Base-by-base conservation (phyloP, 306 rosid genomes). In the Chamaecrista fasciculata region DNA sequence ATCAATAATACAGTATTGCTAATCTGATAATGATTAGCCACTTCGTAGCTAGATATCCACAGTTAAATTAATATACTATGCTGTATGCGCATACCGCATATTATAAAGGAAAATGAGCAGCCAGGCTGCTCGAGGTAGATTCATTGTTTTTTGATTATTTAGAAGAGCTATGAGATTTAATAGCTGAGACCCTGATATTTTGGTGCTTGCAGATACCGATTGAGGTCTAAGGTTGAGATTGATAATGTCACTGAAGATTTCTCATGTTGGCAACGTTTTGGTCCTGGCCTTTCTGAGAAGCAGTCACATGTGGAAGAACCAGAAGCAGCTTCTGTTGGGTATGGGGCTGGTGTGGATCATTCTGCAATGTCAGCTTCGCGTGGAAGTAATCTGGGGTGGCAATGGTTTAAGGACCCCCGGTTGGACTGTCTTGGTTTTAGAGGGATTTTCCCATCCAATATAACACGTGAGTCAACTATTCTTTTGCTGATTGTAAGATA, bases 171-270 rank as follows among this genome's bases (percentile, higher is more conserved):
- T 20, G 10, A 29, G 31, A 63, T 36, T 66, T 65, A 21, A 15
- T 58, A 37, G 60, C 34, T 14, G 64, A 69, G 28, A 42, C 47
- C 52, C 64, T 66, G 51, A 70, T 34, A 11, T 76, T 76, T 68
- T 76, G 50, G 72, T 76, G 48, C 31, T 14, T 14, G 67, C 82
- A 94, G 97, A 75, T 94, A 90, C 68, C 87, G 98, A 15, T 62
- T 94, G 85, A 90, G 98, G 87, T 81, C 98, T 29, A 90, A 94
- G 92, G 97, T 94, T 79, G 96, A 90, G 75, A 94, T 90, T 81
- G 97, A 94, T 58, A 79, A 88, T 79, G 80, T 90, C 55, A 75
- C 86, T 18, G 72, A 67, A 20, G 88, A 86, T 16, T 90, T 85
- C 76, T 78, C 81, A 25, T 94, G 98, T 78, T 94, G 98, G 98